Percentiles rank a stretch among this genome's conserved stretches.
Conservation (phyloP, 768 basidiomycete genomes). For the Termitomyces sp. region DNA sequence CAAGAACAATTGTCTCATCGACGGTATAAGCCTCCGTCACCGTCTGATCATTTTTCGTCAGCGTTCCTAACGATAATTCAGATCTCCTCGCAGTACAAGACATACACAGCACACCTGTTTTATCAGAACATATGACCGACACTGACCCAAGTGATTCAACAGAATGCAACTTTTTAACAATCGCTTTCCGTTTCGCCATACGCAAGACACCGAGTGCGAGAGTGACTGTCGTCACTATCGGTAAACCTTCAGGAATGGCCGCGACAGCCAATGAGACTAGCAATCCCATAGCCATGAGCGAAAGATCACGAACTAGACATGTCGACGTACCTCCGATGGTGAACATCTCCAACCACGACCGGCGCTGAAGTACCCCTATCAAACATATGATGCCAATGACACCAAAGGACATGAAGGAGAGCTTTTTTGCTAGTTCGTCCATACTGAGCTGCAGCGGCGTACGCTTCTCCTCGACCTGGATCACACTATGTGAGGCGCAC, state of each 20-base stretch:
- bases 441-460: slow-evolving; percentile 91
- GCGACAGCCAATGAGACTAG: slow-evolving; percentile 96
- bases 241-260: slow-evolving; percentile 94
- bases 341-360: slow-evolving; percentile 97
- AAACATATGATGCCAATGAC: slow-evolving; percentile 92
- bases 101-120: slow-evolving; percentile 59
- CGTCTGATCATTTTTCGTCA: slow-evolving; percentile 96
- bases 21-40: slow-evolving; percentile 85
- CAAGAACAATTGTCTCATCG: slow-evolving; percentile 71
- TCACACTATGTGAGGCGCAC: not conserved
- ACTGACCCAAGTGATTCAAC: slow-evolving; percentile 93
- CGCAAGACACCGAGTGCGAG: slow-evolving; percentile 90
- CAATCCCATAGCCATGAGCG: not conserved
- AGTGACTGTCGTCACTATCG: slow-evolving; percentile 96
- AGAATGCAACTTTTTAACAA: slow-evolving; percentile 94
- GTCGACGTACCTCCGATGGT: slow-evolving; percentile 83
- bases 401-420: slow-evolving; percentile 88
- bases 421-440: slow-evolving; percentile 93
- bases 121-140: slow-evolving; percentile 97
- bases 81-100: not conserved
- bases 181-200: slow-evolving; percentile 93
- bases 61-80: slow-evolving; percentile 50
- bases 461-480: slow-evolving; percentile 76
- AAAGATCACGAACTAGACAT: not conserved
- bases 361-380: slow-evolving; percentile 78